Base-by-base conservation (phyloP, 2,329 filamentous ascomycete genomes). In the Ophiostoma fasciatum region DNA sequence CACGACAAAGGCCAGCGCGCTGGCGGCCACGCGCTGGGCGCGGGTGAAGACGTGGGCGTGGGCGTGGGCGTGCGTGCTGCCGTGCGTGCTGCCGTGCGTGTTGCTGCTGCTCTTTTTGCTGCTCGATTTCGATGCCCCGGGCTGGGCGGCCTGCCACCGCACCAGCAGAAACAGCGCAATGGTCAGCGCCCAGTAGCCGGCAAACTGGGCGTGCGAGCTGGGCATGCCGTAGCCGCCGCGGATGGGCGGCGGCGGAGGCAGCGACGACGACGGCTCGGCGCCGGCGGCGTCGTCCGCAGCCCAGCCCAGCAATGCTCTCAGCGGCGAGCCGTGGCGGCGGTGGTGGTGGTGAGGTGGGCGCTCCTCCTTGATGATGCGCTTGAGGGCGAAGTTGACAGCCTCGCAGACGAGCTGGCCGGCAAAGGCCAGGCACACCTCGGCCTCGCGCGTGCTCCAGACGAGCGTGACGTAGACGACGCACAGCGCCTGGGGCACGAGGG, bases 391-490 rank as follows among this genome's bases (percentile, higher is more conserved):
- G 59, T 98, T 98, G 49, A 93, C 62, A 20, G 71, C 85, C 56
- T 98, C 92, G 62, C 88, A 96, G 34, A 69, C 76, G 57, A 96
- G 73, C 58, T 98, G 90, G 34, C 92, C 92, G 18, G 71, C 74
- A 56, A 94, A 93, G 74, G 94, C 87, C 48, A 96, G 68, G 31
- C 78, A 60, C 29, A 98, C 78, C 55, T 98, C 90, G 50, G 78
- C 69, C 60, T 98, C 90, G 52, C 90, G 82, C 26, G 85, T 84
- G 41, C 82, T 81, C 78, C 85, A 90, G 54, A 92, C 76, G 41
- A 98, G 68, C 17, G 88, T 90, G 22, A 75, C 81, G 58, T 98
- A 98, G 49, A 83, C 74, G 50, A 98, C 71, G 56, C 83, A 85
- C 42, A 98, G 74, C 17, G 78, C 85, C 57, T 98, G 90, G 0